Base-by-base conservation (phyloP, 345 rosid species). In the Gossypium arboreum region DNA sequence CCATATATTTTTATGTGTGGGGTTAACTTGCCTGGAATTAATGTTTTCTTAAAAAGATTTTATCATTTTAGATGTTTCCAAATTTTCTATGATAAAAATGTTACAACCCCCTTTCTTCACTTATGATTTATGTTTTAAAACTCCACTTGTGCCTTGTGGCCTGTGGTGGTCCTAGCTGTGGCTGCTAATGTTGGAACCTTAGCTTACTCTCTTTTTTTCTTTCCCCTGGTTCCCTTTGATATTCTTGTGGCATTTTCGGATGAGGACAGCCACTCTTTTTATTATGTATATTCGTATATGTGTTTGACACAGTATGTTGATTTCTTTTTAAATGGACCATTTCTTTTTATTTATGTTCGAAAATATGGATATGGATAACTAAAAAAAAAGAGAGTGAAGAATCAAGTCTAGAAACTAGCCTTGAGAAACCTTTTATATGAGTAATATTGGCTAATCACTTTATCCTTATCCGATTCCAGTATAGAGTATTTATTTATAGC, bases 101-200 rank as follows among this genome's bases (percentile, higher is more conserved):
- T 72, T 50, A 15, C 29, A 13, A 17, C 50, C 74, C 69, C 41
- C 41, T 16, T 75, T 73, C 45, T 72, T 39, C 11, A 16, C 18
- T 52, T 67, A 16, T 25, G 56, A n/a, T 73, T 70, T 51, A 47
- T 71, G 75, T 64, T 52, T 9, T 24, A 63, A 77, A 79, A 50
- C 39, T 76, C 79, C 80, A 73, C 13, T 62, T 67, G 63, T 67
- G 58, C 54, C 29, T 11, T n/a, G 20, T 52, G 52, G 67, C 9
- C 60, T 61, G 7, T 47, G 17, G 72, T 56, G 62, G 75, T 52
- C 84, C 81, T 41, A 73, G 58, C 17, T 4, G 68, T 24, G 11
- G 54, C 78, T 71, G 68, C 78, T 52, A 70, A 25, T 57, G 43
- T 34, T 10, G 57, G 62, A 75, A 75, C 61, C 77, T 77, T 25